Conservation (phyloP, 257 asterid genomes). For the Cinchona pubescens region DNA sequence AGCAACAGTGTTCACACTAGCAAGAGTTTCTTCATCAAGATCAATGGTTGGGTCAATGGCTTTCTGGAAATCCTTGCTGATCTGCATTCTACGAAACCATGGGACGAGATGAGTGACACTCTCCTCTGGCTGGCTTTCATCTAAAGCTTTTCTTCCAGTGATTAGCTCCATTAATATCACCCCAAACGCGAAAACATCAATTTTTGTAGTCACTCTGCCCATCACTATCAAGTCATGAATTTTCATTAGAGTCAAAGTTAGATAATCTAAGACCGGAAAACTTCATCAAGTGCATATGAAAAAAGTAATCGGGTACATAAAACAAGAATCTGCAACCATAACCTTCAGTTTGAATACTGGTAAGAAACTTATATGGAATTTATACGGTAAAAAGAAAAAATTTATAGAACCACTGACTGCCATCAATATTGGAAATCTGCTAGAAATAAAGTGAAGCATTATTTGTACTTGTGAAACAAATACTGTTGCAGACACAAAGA, state of each 20-base stretch:
- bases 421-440: neutral
- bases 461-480: neutral
- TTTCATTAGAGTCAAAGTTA: neutral
- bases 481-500: neutral
- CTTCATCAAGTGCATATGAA: neutral
- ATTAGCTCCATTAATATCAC: slow-evolving; percentile 81
- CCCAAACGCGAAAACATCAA: slow-evolving; percentile 78
- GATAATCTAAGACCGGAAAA: no score
- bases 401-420: neutral
- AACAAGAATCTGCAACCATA: neutral
- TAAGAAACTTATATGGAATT: neutral
- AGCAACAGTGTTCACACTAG: slow-evolving; percentile 59
- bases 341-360: neutral
- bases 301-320: neutral
- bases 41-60: slow-evolving; percentile 63
- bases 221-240: slow-evolving; percentile 43
- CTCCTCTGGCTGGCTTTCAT: slow-evolving; percentile 59
- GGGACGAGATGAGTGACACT: slow-evolving; percentile 73
- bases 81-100: slow-evolving; percentile 68
- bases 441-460: neutral
- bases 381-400: neutral
- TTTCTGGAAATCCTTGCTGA: slow-evolving; percentile 50
- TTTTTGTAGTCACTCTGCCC: slow-evolving; percentile 82
- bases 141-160: slow-evolving; percentile 65
- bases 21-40: slow-evolving; percentile 48